Conservation (phyloP, 352 stramenopile genomes). For the Globisporangium uncinulatum region DNA sequence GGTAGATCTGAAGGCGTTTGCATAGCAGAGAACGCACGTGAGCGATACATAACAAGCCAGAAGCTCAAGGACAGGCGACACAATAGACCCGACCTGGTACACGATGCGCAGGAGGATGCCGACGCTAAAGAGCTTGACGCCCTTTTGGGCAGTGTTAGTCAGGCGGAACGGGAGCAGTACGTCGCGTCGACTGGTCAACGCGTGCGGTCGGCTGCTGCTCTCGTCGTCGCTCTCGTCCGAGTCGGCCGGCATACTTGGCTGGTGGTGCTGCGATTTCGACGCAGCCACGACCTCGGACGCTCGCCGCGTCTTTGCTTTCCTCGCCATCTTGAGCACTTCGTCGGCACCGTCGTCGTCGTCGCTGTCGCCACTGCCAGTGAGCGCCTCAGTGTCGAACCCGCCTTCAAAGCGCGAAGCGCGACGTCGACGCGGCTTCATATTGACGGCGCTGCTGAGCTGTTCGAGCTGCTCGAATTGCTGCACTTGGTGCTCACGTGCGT, state of each 20-base stretch:
- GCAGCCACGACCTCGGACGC: conserved; percentile 26
- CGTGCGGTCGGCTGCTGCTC: conserved; percentile 12
- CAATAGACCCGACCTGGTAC: conserved; percentile 28
- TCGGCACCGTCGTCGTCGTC: conserved; percentile 15
- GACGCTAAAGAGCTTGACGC: conserved; percentile 54
- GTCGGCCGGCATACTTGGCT: conserved; percentile 6
- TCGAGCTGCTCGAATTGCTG: conserved; percentile 14
- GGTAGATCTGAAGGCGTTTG: conserved; percentile 40
- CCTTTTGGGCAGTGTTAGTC: conserved; percentile 23
- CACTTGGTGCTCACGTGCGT: conserved; percentile 22
- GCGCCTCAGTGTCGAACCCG: conserved; percentile 3
- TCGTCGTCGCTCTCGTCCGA: conserved; percentile 9
- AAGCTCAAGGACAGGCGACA: neutral
- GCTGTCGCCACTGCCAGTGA: neutral
- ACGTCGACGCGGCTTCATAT: conserved; percentile 1
- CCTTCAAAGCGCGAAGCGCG: neutral
- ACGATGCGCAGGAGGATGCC: conserved; percentile 56
- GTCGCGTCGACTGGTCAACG: conserved; percentile 20
- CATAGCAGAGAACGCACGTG: no score
- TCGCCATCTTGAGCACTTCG: conserved; percentile 33
- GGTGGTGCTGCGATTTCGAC: conserved; percentile 7
- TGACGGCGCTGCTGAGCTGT: neutral
- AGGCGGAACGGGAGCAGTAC: conserved; percentile 48
- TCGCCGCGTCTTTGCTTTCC: conserved; percentile 37
- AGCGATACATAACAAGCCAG: no score